Conservation (phyloP, 2,329 filamentous ascomycete genomes). For the Akanthomyces lecanii region DNA sequence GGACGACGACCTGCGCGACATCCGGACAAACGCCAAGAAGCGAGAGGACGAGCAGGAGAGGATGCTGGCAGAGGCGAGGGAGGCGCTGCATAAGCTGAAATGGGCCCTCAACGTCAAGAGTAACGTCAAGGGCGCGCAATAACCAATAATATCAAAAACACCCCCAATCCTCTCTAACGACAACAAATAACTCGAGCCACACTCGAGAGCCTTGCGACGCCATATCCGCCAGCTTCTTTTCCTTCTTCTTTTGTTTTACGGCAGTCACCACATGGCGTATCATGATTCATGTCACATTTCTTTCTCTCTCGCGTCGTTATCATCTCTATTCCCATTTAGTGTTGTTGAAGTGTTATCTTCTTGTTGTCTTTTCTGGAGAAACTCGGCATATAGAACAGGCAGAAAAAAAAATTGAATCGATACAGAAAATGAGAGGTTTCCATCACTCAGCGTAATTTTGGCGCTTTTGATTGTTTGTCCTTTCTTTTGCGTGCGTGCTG, state of each 20-base stretch:
- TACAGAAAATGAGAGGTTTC: background rate
- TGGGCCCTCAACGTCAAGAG: constrained; percentile 69
- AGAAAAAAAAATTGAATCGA: background rate
- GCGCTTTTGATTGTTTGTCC: background rate
- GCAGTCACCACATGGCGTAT: constrained; percentile 2
- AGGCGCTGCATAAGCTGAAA: constrained; percentile 62
- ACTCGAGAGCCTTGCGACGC: background rate
- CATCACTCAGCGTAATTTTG: background rate
- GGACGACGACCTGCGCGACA: constrained; percentile 54
- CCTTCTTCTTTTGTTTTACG: background rate
- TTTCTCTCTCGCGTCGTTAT: constrained; percentile 17
- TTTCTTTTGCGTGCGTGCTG: background rate
- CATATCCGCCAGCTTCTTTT: background rate
- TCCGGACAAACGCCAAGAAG: constrained; percentile 53
- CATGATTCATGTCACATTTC: constrained; percentile 18
- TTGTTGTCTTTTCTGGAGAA: constrained; percentile 10
- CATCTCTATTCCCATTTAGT: constrained; percentile 14
- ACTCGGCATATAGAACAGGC: constrained; percentile 14
- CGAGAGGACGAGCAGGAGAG: constrained; percentile 59
- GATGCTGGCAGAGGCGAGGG: constrained; percentile 54
- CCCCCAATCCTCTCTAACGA: background rate
- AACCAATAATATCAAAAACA: constrained; percentile 21
- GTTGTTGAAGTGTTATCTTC: background rate
- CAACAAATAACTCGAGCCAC: background rate
- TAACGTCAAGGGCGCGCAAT: constrained; percentile 53